A percentile compares a stretch with the other conserved stretches of the same genome.
Conservation (phyloP, 148 eudicot genomes). For the Diospyros kaki region DNA sequence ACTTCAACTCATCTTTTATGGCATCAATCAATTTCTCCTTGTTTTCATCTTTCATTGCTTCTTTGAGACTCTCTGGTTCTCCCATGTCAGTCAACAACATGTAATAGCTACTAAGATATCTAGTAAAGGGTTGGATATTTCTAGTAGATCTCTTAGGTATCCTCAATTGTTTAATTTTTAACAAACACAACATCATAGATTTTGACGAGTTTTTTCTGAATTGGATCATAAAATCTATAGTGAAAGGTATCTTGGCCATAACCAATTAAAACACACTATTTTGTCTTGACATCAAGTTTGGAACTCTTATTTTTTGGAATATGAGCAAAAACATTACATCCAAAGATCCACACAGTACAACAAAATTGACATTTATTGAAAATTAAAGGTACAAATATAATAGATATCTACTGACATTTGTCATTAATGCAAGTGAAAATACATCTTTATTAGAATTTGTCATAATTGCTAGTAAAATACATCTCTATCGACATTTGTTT, state of each 20-base stretch:
- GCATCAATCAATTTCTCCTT: not conserved
- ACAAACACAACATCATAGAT: not conserved
- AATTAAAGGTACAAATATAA: too few species aligned
- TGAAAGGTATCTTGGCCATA: not conserved
- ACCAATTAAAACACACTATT: not conserved
- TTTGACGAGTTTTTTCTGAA: not conserved
- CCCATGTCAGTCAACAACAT: not conserved
- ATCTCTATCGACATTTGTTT: too few species aligned
- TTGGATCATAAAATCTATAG: not conserved
- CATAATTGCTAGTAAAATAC: too few species aligned
- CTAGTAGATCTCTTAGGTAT: not conserved
- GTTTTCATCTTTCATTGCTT: not conserved
- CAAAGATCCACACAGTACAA: not conserved
- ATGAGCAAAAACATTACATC: not conserved
- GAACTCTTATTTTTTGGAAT: conserved; percentile 16
- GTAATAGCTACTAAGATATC: not conserved
- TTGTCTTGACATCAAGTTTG: not conserved
- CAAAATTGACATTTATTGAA: too few species aligned
- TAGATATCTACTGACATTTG: too few species aligned
- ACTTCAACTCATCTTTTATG: not conserved
- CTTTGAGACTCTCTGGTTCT: not conserved
- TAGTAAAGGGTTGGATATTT: not conserved
- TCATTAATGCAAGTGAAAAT: too few species aligned
- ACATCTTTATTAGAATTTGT: too few species aligned
- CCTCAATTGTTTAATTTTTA: not conserved